These are phyloP conservation scores for Ophiostoma populinum DNA, from an alignment of 2,329 filamentous ascomycete species.

Conservation along the genomic window DNA sequence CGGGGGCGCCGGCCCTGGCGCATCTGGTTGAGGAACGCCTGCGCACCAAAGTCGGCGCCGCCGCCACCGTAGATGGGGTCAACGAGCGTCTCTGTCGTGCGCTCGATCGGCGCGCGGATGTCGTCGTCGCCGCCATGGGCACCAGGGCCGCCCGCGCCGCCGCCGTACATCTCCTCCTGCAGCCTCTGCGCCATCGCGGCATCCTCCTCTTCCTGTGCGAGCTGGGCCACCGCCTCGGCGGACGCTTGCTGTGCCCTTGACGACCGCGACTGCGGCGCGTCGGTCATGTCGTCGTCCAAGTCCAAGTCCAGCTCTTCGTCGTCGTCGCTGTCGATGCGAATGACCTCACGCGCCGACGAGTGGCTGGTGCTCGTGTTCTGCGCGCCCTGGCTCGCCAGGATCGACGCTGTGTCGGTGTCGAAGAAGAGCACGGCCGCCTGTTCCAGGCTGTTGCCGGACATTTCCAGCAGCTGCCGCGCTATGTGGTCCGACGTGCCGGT, in stretches of 20 bases:
- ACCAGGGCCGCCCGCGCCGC: background rate
- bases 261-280: slow-evolving; percentile 24
- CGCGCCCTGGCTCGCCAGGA: background rate
- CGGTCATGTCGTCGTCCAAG: slow-evolving; percentile 15
- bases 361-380: slow-evolving; percentile 3
- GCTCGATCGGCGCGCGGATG: slow-evolving; percentile 77
- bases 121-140: slow-evolving; percentile 26
- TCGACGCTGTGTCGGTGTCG: slow-evolving; percentile 54
- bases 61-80: slow-evolving; percentile 42
- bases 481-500: slow-evolving; percentile 59
- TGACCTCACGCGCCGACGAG: slow-evolving; percentile 22
- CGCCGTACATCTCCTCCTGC: slow-evolving; percentile 74
- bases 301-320: slow-evolving; percentile 48
- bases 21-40: slow-evolving; percentile 34
- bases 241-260: too few species aligned
- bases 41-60: slow-evolving; percentile 33
- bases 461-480: slow-evolving; percentile 65
- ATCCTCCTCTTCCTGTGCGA: slow-evolving; percentile 63
- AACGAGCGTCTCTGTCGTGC: slow-evolving; percentile 81
- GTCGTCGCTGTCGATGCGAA: slow-evolving; percentile 63
- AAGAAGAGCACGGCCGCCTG: slow-evolving; percentile 83
- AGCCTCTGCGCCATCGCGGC: slow-evolving; percentile 81
- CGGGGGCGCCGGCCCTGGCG: slow-evolving; percentile 22
- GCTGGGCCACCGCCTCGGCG: slow-evolving; percentile 24
- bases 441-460: slow-evolving; percentile 70